phyloP scores from a whole-genome alignment of 139 green algal species.

The Closterium sp. region DNA sequence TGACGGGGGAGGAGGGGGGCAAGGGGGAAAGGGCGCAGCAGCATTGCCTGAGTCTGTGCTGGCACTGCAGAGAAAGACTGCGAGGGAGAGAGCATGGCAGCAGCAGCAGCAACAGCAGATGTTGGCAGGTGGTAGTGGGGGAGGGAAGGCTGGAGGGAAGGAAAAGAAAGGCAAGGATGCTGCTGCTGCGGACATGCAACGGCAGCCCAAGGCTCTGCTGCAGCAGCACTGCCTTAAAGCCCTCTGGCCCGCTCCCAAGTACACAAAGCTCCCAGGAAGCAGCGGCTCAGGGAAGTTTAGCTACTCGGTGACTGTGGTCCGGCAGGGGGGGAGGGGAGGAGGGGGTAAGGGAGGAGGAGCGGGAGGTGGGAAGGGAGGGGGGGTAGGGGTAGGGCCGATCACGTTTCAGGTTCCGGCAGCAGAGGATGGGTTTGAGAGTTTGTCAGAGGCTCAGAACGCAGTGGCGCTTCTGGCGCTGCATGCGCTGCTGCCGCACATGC shows the following conservation, averaged over 20 bases:
- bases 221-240: constrained; percentile 79
- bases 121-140: not conserved
- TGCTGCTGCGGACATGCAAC: constrained; percentile 2
- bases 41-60: constrained; percentile 22
- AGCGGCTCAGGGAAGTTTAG: not conserved
- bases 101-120: constrained; percentile 7
- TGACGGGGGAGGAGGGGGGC: too few relatives aligned
- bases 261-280: constrained; percentile 58
- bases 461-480: constrained; percentile 51
- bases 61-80: constrained; percentile 9
- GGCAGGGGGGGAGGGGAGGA: constrained; percentile 16
- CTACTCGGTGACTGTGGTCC: constrained; percentile 55
- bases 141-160: not conserved
- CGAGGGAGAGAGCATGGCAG: constrained; percentile 7
- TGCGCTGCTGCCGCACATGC: constrained; percentile 47
- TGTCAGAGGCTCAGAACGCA: too few relatives aligned
- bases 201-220: constrained; percentile 76
- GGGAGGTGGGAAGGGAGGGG: not conserved
- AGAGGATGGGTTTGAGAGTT: constrained; percentile 56
- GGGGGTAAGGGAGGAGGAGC: not conserved
- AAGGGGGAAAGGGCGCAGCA: not conserved
- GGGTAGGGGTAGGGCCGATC: constrained; percentile 9
- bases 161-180: not conserved
- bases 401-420: constrained; percentile 53
- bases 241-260: constrained; percentile 68